A percentile compares a stretch with the other conserved stretches of the same genome.
These are phyloP conservation scores for Russula abietina DNA, from an alignment of 768 basidiomycete species.

Conservation along the genomic window DNA sequence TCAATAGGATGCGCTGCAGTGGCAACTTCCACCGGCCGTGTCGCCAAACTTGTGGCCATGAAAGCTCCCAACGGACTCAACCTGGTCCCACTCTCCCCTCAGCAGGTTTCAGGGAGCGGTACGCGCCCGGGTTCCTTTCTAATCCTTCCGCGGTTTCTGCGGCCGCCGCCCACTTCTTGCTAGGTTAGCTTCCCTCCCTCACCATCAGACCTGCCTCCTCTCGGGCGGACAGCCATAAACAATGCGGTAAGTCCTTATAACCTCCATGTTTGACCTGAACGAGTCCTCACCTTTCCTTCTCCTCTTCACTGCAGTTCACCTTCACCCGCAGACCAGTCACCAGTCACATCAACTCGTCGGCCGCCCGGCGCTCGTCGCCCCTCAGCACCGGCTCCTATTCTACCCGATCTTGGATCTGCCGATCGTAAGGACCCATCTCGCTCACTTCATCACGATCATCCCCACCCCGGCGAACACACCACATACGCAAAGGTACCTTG, in stretches of 20 bases:
- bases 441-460: conserved; percentile 19
- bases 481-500: conserved; percentile 11
- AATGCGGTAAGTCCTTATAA: conserved; percentile 26
- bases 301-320: conserved; percentile 15
- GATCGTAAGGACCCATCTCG: conserved; percentile 17
- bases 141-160: conserved; percentile 24
- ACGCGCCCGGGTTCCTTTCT: conserved; percentile 23
- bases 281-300: conserved; percentile 12
- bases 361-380: conserved; percentile 15
- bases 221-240: conserved; percentile 18
- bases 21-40: conserved; percentile 7
- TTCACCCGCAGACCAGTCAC: conserved; percentile 16
- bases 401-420: conserved; percentile 19
- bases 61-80: conserved; percentile 7
- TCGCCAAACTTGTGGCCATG: conserved; percentile 20
- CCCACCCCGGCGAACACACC: not conserved
- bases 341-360: conserved; percentile 14
- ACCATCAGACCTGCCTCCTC: conserved; percentile 21
- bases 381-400: conserved; percentile 14
- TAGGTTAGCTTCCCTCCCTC: conserved; percentile 23
- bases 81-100: too few species aligned
- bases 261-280: conserved; percentile 12
- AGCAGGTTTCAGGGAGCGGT: conserved; percentile 18
- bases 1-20: conserved; percentile 7
- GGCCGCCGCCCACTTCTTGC: conserved; percentile 19